These are phyloP conservation scores for Myxozyma mucilagina DNA, from an alignment of 805 yeast genomes.

Conservation along the genomic window DNA sequence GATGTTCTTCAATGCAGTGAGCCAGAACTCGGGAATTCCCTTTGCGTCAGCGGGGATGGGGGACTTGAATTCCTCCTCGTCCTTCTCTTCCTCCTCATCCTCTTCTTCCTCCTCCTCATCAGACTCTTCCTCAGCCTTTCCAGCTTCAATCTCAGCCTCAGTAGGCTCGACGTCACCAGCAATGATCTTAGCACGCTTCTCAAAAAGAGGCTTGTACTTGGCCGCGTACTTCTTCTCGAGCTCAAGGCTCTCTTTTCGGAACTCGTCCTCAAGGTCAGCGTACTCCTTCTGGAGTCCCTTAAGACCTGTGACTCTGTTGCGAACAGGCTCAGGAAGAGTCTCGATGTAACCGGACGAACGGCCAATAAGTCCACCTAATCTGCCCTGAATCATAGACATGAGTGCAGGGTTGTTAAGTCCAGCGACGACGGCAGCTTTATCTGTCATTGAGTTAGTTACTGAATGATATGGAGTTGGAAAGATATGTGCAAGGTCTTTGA, in stretches of 20 bases:
- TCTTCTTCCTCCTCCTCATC: constrained; percentile 43
- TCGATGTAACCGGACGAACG: constrained; percentile 83
- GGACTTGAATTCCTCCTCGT: constrained; percentile 48
- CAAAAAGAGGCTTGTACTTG: constrained; percentile 74
- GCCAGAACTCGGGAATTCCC: constrained; percentile 96
- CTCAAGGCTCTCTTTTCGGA: constrained; percentile 82
- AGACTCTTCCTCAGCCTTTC: constrained; percentile 55
- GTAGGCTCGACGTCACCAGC: constrained; percentile 76
- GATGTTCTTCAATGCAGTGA: constrained; percentile 89
- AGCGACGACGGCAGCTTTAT: constrained; percentile 34
- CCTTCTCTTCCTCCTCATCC: constrained; percentile 39
- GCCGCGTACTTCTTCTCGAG: constrained; percentile 77
- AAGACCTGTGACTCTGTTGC: constrained; percentile 75
- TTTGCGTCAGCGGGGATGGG: constrained; percentile 44
- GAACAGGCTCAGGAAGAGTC: constrained; percentile 67
- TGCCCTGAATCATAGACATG: constrained; percentile 85
- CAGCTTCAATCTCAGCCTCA: constrained; percentile 72
- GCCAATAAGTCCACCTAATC: constrained; percentile 81
- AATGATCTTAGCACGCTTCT: constrained; percentile 69
- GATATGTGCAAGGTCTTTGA: too few relatives aligned
- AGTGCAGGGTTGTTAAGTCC: constrained; percentile 78
- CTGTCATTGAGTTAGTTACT: too few relatives aligned
- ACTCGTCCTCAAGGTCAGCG: constrained; percentile 82
- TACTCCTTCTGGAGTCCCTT: constrained; percentile 79
- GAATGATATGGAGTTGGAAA: too few relatives aligned